Evolutionary conservation across 2,329 filamentous ascomycete species (phyloP), one percentile per base, ranked within the genome.

Genomic region (Herpotrichia juniperi): DNA sequence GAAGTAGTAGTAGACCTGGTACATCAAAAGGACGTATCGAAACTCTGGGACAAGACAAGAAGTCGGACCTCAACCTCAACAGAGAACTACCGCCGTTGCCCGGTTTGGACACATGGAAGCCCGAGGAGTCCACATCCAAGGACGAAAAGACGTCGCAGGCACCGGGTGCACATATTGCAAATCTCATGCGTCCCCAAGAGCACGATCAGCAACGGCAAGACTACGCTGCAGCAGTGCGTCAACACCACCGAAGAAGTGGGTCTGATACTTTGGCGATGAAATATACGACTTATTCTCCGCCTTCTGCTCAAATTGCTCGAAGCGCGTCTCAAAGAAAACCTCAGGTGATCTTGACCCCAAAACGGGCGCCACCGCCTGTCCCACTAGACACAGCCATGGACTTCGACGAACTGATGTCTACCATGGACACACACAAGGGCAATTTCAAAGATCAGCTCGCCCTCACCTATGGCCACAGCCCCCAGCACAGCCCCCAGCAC

Each of bases 1-100:
- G 64, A 42, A 70, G 61, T 46, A 67, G 56, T 50, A 72, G 64
- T 48, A 61, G 70, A 32, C 68, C 71, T 34, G 61, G 56, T 10
- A 69, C 66, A 3, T 68, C 60, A 11, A 64, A 60, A 42, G 70
- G 66, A 25, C 63, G 63, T 16, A 50, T 58, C 19, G 61, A 58
- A 24, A 61, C 57, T 16, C 61, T 66, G 11, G 67, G 70, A 19
- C 56, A 55, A 22, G 45, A 60, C 11, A 68, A 60, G 48, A 73
- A 71, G 46, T 43, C 59, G 2, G 68, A 71, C 24, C 50, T 79
- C 51, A 74, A 81, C 47, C 66, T 80, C 26, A 80, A 80, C 58
- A 65, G 78, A 49, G 76, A 79, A 51, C 62, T 80, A 21, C 78
- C 78, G 28, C 78, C 78, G 3, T 56, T 81, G 10, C 78, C 78